phyloP scores from a whole-genome alignment of 225 moss, liverwort and hornwort species.

The Pseudisothecium myosuroides region DNA sequence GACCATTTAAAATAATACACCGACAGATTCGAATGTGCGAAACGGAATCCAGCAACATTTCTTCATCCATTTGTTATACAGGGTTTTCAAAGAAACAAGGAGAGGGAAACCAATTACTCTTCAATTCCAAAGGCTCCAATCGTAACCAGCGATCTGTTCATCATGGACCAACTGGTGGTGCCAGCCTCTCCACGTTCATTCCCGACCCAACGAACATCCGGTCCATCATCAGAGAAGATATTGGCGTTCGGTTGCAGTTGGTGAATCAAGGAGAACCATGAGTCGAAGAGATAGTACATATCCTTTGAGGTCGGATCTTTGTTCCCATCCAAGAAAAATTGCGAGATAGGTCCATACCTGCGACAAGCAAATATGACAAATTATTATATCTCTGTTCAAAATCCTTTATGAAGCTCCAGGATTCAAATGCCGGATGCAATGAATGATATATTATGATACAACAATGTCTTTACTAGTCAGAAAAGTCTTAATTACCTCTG shows the following conservation, averaged over 20 bases:
- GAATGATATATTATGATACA: background rate
- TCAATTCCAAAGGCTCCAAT: constrained; percentile 37
- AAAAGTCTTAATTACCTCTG: background rate
- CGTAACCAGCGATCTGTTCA: constrained; percentile 56
- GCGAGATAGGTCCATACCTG: constrained; percentile 76
- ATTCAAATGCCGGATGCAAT: background rate
- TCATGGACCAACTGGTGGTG: constrained; percentile 75
- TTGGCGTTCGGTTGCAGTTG: constrained; percentile 82
- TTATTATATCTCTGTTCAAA: background rate
- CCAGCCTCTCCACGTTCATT: constrained; percentile 69
- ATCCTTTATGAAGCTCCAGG: background rate
- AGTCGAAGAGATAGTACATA: constrained; percentile 56
- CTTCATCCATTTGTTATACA: background rate
- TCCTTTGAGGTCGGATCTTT: constrained; percentile 44
- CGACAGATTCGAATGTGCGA: background rate
- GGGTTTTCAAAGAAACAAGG: background rate
- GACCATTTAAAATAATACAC: background rate
- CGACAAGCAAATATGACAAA: background rate
- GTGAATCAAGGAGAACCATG: constrained; percentile 70
- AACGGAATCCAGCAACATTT: background rate
- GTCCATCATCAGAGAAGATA: constrained; percentile 81
- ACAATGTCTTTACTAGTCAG: background rate
- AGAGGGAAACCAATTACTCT: constrained; percentile 13
- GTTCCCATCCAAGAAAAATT: constrained; percentile 77
- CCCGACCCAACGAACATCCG: constrained; percentile 84